phyloP scores from a whole-genome alignment of 2,329 filamentous ascomycete species.

The Fusarium xyrophilum region DNA sequence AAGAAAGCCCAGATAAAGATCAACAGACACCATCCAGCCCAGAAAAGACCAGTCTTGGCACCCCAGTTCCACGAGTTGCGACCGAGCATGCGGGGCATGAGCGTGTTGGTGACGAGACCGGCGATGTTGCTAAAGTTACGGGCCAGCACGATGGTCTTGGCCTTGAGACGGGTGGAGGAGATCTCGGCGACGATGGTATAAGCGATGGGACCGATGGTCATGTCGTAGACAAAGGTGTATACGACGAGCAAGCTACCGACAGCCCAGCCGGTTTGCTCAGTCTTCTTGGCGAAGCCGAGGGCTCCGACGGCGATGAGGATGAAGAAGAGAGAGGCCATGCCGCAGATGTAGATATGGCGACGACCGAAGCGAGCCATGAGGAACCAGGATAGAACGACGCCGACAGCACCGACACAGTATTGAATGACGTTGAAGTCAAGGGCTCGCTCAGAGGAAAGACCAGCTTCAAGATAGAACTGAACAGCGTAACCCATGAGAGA shows the following conservation, averaged over 20 bases:
- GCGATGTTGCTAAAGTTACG: slow-evolving; percentile 56
- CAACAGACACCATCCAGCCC: slow-evolving; percentile 52
- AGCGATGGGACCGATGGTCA: slow-evolving; percentile 63
- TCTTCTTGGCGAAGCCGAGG: slow-evolving; percentile 51
- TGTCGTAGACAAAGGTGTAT: slow-evolving; percentile 52
- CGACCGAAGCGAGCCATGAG: slow-evolving; percentile 16
- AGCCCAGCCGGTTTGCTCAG: slow-evolving; percentile 48
- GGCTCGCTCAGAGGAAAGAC: slow-evolving; percentile 2
- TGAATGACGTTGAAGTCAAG: slow-evolving; percentile 19
- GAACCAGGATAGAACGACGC: slow-evolving; percentile 14
- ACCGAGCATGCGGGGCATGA: slow-evolving; percentile 56
- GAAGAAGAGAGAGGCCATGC: not conserved
- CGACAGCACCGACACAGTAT: slow-evolving; percentile 4
- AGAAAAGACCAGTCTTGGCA: slow-evolving; percentile 57
- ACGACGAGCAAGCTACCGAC: slow-evolving; percentile 54
- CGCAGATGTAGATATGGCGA: slow-evolving; percentile 7
- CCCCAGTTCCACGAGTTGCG: slow-evolving; percentile 54
- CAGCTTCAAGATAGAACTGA: slow-evolving; percentile 10
- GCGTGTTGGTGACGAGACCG: slow-evolving; percentile 54
- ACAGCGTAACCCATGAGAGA: slow-evolving; percentile 15
- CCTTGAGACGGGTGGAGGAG: slow-evolving; percentile 54
- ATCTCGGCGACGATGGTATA: slow-evolving; percentile 77
- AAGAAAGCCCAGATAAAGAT: slow-evolving; percentile 58
- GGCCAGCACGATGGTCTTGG: slow-evolving; percentile 55
- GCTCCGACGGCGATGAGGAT: slow-evolving; percentile 34